A percentile compares a stretch with the other conserved stretches of the same genome.
Conservation (phyloP, 2,329 filamentous ascomycete species). For the Sarocladium kiliense region DNA sequence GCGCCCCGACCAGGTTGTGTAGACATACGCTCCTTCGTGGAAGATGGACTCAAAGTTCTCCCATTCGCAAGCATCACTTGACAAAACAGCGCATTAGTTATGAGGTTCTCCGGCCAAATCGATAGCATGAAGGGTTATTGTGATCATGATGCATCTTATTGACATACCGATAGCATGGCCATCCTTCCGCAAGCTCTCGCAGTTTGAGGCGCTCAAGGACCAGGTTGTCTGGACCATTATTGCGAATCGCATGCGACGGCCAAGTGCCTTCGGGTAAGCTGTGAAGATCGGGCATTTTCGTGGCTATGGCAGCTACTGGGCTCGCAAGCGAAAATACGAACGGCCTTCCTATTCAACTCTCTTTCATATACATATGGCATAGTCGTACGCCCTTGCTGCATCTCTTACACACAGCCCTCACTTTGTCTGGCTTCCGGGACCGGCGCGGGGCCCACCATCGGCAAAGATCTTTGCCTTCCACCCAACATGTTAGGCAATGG, state of each 20-base stretch:
- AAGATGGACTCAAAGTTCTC: slow-evolving; percentile 46
- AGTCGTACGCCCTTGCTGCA: too few species aligned
- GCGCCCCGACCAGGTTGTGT: slow-evolving; percentile 45
- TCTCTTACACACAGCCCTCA: too few species aligned
- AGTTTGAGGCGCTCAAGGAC: slow-evolving; percentile 40
- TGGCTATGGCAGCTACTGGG: too few species aligned
- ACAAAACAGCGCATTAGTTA: too few species aligned
- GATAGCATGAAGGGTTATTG: too few species aligned
- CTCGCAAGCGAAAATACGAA: too few species aligned
- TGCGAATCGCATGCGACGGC: slow-evolving; percentile 34
- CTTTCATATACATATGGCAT: too few species aligned
- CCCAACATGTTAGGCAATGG: too few species aligned
- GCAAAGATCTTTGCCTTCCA: background rate
- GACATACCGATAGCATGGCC: slow-evolving; percentile 39
- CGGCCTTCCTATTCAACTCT: too few species aligned
- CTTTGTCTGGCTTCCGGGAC: background rate
- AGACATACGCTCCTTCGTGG: slow-evolving; percentile 40
- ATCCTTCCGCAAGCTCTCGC: slow-evolving; percentile 43
- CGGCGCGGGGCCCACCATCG: background rate
- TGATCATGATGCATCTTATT: too few species aligned
- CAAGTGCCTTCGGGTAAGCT: slow-evolving; percentile 13
- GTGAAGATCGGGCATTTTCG: slow-evolving; percentile 7
- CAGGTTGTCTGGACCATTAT: slow-evolving; percentile 40
- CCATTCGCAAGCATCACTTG: slow-evolving; percentile 45
- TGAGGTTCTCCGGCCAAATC: too few species aligned